Evolutionary conservation across 768 basidiomycete species (phyloP).

Genomic region (Suillus plorans): DNA sequence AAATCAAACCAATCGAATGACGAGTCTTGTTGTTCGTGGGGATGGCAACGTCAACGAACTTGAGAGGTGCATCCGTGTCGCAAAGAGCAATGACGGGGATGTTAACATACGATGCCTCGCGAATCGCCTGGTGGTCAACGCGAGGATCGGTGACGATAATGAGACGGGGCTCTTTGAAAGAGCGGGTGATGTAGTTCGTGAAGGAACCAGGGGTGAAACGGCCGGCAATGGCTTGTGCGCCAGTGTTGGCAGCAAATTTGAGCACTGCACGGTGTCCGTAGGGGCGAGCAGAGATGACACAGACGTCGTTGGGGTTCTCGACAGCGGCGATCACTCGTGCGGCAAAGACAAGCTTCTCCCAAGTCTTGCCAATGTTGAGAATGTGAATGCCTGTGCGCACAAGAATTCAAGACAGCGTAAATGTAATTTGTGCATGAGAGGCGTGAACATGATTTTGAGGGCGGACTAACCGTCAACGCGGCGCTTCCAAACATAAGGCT

Average conservation of each 20-base stretch:
- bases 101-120: slow-evolving; percentile 99
- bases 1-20: slow-evolving; percentile 95
- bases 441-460: slow-evolving; percentile 8
- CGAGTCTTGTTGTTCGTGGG: slow-evolving; percentile 99
- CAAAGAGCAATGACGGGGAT: slow-evolving; percentile 99
- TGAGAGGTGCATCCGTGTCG: slow-evolving; percentile 97
- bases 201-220: slow-evolving; percentile 99
- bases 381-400: slow-evolving; percentile 80
- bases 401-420: neutral
- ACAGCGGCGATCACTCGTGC: slow-evolving; percentile 97
- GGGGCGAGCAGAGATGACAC: slow-evolving; percentile 96
- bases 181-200: slow-evolving; percentile 99
- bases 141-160: slow-evolving; percentile 99
- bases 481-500: slow-evolving; percentile 96
- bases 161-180: slow-evolving; percentile 99
- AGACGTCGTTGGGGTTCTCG: slow-evolving; percentile 97
- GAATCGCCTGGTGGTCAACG: slow-evolving; percentile 99
- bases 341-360: slow-evolving; percentile 98
- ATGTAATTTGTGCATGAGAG: slow-evolving; percentile 13
- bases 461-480: slow-evolving; percentile 81
- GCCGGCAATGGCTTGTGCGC: slow-evolving; percentile 97
- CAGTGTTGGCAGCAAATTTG: slow-evolving; percentile 97
- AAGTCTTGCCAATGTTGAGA: slow-evolving; percentile 98
- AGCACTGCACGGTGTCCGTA: slow-evolving; percentile 99
- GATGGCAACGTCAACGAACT: slow-evolving; percentile 98